These are phyloP conservation scores for Biscogniauxia mediterranea DNA, from an alignment of 2,329 filamentous ascomycete species.

Conservation along the genomic window DNA sequence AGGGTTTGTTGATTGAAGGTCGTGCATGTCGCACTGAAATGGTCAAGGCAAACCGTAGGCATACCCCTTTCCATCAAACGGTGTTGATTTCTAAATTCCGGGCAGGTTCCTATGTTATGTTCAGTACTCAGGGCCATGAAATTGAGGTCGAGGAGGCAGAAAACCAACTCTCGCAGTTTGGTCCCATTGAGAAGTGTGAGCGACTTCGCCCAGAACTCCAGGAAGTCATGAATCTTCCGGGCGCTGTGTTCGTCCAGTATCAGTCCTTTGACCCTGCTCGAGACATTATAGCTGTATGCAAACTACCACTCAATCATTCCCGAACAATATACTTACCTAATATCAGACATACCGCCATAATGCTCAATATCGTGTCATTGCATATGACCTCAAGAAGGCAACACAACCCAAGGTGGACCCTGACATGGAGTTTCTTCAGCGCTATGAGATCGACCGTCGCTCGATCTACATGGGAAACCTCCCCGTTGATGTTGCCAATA, in stretches of 20 bases:
- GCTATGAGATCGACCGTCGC: constrained; percentile 35
- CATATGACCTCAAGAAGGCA: constrained; percentile 34
- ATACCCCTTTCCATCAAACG: background rate
- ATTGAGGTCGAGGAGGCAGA: constrained; percentile 45
- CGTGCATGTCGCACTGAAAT: constrained; percentile 60
- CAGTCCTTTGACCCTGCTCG: constrained; percentile 49
- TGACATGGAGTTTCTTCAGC: constrained; percentile 31
- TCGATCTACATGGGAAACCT: constrained; percentile 36
- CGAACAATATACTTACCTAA: constrained; percentile 12
- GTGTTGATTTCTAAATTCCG: constrained; percentile 21
- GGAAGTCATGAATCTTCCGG: constrained; percentile 34
- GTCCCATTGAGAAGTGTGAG: constrained; percentile 42
- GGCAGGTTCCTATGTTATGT: constrained; percentile 51
- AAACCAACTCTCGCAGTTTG: constrained; percentile 42
- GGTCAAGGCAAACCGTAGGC: constrained; percentile 57
- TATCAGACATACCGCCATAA: constrained; percentile 35
- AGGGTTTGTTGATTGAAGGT: constrained; percentile 50
- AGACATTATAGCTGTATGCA: constrained; percentile 47
- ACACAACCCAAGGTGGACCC: constrained; percentile 22
- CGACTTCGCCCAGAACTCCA: constrained; percentile 35
- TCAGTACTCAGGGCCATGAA: constrained; percentile 35
- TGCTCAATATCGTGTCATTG: constrained; percentile 29
- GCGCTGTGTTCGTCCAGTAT: constrained; percentile 48
- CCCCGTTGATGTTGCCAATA: constrained; percentile 21
- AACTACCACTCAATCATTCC: background rate